Base-by-base conservation (phyloP, 2,329 filamentous ascomycete species). In the Microdochium bolleyi region DNA sequence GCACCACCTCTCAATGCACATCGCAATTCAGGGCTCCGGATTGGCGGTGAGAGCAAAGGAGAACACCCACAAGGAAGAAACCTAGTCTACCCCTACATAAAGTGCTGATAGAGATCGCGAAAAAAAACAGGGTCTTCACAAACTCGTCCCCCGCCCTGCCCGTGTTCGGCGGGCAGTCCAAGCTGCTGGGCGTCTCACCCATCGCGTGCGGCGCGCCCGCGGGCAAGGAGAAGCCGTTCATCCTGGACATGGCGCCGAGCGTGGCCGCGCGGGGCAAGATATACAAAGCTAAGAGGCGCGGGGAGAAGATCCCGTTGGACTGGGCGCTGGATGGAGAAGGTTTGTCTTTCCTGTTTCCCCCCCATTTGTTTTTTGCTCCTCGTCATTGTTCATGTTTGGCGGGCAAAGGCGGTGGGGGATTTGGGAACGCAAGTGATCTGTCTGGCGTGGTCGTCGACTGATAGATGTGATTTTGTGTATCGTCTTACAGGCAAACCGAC, bases 131-230 rank as follows among this genome's bases (percentile, higher is more conserved):
- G 16, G 84, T 87, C 2, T 88, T 88, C 57, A 88, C 84, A 21
- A 88, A 88, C 62, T 85, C 82, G 0, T 87, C 82, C 25, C 87
- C 87, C 0, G 87, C 87, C 1, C 69, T 91, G 52, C 86, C 88
- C 1, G 83, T 80, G 0, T 90, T 80, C 76, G 88, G 88, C 11
- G 86, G 84, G 1, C 79, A 73, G 62, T 75, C 74, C 52, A 87
- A 85, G 67, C 73, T 91, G 7, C 77, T 92, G 71, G 88, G 87
- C 1, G 85, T 89, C 5, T 86, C 82, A 5, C 88, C 87, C 0
- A 82, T 92, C 50, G 84, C 87, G 0, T 89, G 86, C 63, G 89
- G 89, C 14, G 88, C 88, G 0, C 89, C 88, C 0, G 85, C 80
- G 1, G 81, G 65, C 1, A 67, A 71, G 51, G 72, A 73, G 14